A percentile compares a stretch with the other conserved stretches of the same genome.
Conservation (phyloP, 2,329 filamentous ascomycete species). For the Xylaria sp. region DNA sequence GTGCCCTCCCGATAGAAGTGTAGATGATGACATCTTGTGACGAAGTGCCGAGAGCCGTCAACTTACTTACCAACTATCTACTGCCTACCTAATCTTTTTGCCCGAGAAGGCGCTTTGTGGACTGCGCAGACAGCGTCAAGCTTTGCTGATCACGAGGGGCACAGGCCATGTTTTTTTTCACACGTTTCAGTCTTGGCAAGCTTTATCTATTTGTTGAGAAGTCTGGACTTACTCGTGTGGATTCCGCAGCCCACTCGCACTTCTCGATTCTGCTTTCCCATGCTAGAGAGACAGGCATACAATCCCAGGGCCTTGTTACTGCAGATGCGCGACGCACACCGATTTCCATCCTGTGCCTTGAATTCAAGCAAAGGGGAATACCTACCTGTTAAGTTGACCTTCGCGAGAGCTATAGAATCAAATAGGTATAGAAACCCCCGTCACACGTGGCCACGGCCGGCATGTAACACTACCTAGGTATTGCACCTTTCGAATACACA, state of each 20-base stretch:
- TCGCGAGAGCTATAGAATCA: slow-evolving; percentile 1
- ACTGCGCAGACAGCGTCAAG: neutral
- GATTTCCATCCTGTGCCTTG: neutral
- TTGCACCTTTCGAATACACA: no score
- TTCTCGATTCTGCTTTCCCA: neutral
- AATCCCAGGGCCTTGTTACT: neutral
- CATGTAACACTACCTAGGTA: slow-evolving; percentile 18
- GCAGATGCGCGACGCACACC: no score
- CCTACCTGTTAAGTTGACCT: slow-evolving; percentile 3
- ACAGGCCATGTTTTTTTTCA: neutral
- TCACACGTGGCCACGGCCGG: slow-evolving; percentile 18
- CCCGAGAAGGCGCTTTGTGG: neutral
- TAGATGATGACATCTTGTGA: neutral
- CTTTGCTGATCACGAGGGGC: neutral
- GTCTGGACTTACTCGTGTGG: neutral
- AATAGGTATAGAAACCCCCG: no score
- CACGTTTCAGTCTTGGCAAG: no score
- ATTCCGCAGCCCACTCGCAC: neutral
- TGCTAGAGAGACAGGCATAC: neutral
- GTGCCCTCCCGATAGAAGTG: no score
- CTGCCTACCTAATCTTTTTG: neutral
- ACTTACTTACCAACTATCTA: neutral
- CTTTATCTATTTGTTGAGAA: neutral
- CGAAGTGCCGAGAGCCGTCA: neutral
- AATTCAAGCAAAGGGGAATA: neutral